phyloP scores from a whole-genome alignment of 345 rosid species.

The Hirschfeldia incana region DNA sequence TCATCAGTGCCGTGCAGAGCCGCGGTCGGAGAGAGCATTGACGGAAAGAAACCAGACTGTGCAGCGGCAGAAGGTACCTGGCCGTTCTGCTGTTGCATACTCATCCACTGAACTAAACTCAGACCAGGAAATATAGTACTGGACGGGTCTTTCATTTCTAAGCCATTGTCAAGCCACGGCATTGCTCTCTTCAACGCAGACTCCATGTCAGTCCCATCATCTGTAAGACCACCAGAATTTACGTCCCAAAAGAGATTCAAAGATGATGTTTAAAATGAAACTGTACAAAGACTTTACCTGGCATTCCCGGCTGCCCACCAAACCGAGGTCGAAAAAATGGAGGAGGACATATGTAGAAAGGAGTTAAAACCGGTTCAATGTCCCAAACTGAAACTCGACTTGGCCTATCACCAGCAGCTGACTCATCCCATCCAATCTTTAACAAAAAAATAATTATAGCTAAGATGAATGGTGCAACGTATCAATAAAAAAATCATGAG shows the following conservation, averaged over 20 bases:
- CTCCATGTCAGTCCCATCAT: conserved; percentile 78
- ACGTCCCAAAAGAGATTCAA: not conserved
- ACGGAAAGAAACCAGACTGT: conserved; percentile 41
- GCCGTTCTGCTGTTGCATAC: conserved; percentile 75
- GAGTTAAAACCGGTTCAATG: conserved; percentile 90
- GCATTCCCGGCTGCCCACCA: conserved; percentile 82
- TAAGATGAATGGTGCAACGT: conserved; percentile 13
- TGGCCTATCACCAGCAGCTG: conserved; percentile 84
- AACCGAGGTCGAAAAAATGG: conserved; percentile 85
- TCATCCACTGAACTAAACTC: conserved; percentile 93
- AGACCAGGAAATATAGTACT: conserved; percentile 59
- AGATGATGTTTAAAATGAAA: conserved; percentile 7
- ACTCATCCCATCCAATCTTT: conserved; percentile 99
- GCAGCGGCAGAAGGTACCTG: conserved; percentile 43
- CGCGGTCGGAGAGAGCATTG: conserved; percentile 33
- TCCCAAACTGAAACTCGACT: conserved; percentile 94
- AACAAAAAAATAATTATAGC: not conserved
- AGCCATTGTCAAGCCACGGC: conserved; percentile 89
- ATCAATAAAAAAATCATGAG: conserved; percentile 2
- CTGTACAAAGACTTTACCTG: conserved; percentile 43
- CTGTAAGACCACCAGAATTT: conserved; percentile 41
- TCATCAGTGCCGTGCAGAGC: conserved; percentile 34
- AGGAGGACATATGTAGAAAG: conserved; percentile 90
- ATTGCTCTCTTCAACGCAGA: conserved; percentile 74
- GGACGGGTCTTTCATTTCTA: conserved; percentile 67